A percentile compares a stretch with the other conserved stretches of the same genome.
Evolutionary conservation across 2,329 filamentous ascomycete genomes (phyloP).

Genomic region (Ceratocystis diversiconidia): DNA sequence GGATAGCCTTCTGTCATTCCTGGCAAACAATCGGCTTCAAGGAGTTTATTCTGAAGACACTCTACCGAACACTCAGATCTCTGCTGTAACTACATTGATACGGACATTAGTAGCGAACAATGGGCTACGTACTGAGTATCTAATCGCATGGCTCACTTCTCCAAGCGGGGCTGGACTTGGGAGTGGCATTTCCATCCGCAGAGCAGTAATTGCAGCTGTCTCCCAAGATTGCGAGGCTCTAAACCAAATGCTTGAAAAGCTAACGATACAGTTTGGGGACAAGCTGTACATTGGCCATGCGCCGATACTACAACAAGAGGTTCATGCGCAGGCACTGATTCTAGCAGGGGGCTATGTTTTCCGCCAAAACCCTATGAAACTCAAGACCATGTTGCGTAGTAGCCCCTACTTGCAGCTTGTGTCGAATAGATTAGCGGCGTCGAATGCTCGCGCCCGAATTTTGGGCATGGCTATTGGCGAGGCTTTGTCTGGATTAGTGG

Average conservation of each 20-base stretch:
- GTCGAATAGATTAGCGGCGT: slow-evolving; percentile 69
- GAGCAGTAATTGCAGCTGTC: slow-evolving; percentile 48
- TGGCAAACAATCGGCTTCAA: slow-evolving; percentile 34
- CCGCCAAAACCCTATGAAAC: slow-evolving; percentile 47
- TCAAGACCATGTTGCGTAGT: slow-evolving; percentile 57
- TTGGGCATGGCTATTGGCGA: slow-evolving; percentile 82
- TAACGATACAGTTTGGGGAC: slow-evolving; percentile 64
- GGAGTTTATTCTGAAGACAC: slow-evolving; percentile 24
- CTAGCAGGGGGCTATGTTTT: slow-evolving; percentile 64
- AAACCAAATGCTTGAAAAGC: slow-evolving; percentile 48
- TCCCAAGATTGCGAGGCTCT: slow-evolving; percentile 38
- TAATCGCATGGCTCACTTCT: slow-evolving; percentile 51
- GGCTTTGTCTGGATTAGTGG: slow-evolving; percentile 46
- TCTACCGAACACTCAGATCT: slow-evolving; percentile 26
- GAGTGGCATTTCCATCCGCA: slow-evolving; percentile 48
- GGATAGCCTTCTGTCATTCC: slow-evolving; percentile 26
- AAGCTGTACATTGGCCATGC: slow-evolving; percentile 75
- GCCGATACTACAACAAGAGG: slow-evolving; percentile 78
- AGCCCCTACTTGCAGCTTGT: slow-evolving; percentile 61
- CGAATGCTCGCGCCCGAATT: slow-evolving; percentile 61
- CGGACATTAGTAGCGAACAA: slow-evolving; percentile 34
- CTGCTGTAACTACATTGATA: slow-evolving; percentile 46
- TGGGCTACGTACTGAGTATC: slow-evolving; percentile 34
- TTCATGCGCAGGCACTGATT: slow-evolving; percentile 64
- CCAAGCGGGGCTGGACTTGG: slow-evolving; percentile 52